Percentiles rank a stretch among this genome's conserved stretches.
These are phyloP conservation scores for Globisporangium camurandrum DNA, from an alignment of 352 stramenopile genomes.

Conservation along the genomic window DNA sequence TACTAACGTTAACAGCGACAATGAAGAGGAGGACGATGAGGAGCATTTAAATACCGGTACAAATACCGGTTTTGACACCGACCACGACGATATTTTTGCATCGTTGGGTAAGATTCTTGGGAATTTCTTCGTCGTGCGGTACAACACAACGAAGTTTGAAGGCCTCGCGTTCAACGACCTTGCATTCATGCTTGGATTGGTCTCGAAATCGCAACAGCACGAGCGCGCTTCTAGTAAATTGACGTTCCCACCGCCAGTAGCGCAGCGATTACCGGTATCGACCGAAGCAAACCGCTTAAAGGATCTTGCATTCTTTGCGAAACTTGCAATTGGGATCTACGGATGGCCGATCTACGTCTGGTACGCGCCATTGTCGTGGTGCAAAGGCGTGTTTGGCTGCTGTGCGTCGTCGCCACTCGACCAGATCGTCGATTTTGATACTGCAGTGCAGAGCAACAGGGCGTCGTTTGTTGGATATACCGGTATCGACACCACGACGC, in stretches of 20 bases:
- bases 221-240: no score
- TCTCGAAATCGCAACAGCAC: constrained; percentile 47
- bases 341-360: constrained; percentile 74
- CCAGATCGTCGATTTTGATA: constrained; percentile 60
- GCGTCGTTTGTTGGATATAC: constrained; percentile 70
- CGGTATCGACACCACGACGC: constrained; percentile 36
- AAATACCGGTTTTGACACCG: constrained; percentile 15
- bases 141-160: constrained; percentile 57
- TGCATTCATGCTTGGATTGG: constrained; percentile 56
- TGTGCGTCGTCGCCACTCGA: constrained; percentile 27
- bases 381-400: constrained; percentile 58
- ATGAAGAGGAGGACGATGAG: not conserved
- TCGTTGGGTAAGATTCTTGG: constrained; percentile 50
- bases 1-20: constrained; percentile 6
- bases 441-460: constrained; percentile 46
- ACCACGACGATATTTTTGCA: constrained; percentile 64
- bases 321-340: constrained; percentile 69
- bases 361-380: constrained; percentile 67
- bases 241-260: no score
- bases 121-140: constrained; percentile 71
- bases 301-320: constrained; percentile 57
- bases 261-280: constrained; percentile 25
- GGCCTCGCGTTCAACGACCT: constrained; percentile 66
- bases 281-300: constrained; percentile 38
- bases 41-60: no score